phyloP scores from a whole-genome alignment of 768 basidiomycete genomes.

The Tricholoma bakamatsutake region DNA sequence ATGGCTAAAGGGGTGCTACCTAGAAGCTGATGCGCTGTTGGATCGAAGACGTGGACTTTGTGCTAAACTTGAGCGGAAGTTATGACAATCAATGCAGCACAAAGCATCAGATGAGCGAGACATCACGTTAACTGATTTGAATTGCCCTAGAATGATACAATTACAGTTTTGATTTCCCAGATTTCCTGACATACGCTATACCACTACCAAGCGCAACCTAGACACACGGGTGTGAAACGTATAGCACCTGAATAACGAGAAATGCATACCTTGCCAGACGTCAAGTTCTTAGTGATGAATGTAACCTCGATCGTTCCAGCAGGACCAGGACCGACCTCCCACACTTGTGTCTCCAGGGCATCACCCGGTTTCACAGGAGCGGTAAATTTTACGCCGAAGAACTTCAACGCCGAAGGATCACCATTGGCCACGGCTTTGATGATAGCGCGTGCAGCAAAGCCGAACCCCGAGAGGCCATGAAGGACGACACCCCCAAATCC shows the following conservation, averaged over 20 bases:
- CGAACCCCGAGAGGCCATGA: slow-evolving; percentile 78
- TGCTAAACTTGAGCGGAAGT: slow-evolving; percentile 18
- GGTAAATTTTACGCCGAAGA: slow-evolving; percentile 74
- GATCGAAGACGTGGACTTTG: slow-evolving; percentile 54
- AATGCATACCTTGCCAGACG: slow-evolving; percentile 47
- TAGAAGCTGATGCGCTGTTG: slow-evolving; percentile 60
- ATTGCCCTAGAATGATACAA: not conserved
- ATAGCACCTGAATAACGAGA: not conserved
- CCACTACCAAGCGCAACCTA: slow-evolving; percentile 55
- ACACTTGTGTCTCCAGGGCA: slow-evolving; percentile 68
- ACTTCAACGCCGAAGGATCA: slow-evolving; percentile 55
- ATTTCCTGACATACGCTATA: slow-evolving; percentile 56
- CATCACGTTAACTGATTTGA: not conserved
- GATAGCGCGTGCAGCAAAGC: slow-evolving; percentile 75
- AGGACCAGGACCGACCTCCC: slow-evolving; percentile 69
- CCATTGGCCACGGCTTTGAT: slow-evolving; percentile 56
- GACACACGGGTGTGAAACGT: not conserved
- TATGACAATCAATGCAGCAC: not conserved
- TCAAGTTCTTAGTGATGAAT: slow-evolving; percentile 56
- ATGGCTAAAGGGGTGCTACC: slow-evolving; percentile 89
- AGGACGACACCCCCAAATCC: slow-evolving; percentile 85
- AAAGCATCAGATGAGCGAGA: not conserved
- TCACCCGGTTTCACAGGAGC: slow-evolving; percentile 82
- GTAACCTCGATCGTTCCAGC: slow-evolving; percentile 54
- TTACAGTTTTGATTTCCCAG: slow-evolving; percentile 22